A percentile compares a stretch with the other conserved stretches of the same genome.
phyloP scores from a whole-genome alignment of 306 rosid species.

The Prinsepia uniflora region DNA sequence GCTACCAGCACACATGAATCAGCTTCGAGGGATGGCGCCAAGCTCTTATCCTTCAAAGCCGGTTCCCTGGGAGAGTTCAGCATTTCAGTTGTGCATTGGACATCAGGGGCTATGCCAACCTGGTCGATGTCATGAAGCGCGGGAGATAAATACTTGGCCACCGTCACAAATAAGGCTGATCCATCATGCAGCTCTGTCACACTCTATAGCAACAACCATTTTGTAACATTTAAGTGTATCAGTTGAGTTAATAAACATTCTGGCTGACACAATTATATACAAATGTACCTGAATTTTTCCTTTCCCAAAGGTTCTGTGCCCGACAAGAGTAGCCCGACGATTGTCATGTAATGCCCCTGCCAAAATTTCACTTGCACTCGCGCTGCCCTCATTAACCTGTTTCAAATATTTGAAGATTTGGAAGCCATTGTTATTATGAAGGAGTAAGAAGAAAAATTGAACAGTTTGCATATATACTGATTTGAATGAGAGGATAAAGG shows the following conservation, averaged over 20 bases:
- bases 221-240: not conserved
- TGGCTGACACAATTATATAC: not conserved
- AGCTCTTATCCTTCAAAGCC: constrained; percentile 39
- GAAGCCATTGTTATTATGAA: not conserved
- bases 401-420: not conserved
- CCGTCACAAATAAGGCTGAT: constrained; percentile 86
- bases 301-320: constrained; percentile 92
- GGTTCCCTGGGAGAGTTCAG: constrained; percentile 46
- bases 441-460: not conserved
- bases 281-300: constrained; percentile 84
- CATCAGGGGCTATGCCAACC: constrained; percentile 84
- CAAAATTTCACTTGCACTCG: constrained; percentile 95
- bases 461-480: not conserved
- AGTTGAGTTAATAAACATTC: not conserved
- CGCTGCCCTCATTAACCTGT: constrained; percentile 98
- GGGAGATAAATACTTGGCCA: constrained; percentile 89
- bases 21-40: constrained; percentile 63
- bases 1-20: constrained; percentile 96
- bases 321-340: constrained; percentile 83
- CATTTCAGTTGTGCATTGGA: constrained; percentile 89
- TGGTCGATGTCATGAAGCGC: constrained; percentile 92
- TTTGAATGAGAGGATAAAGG: not conserved
- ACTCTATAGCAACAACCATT: constrained; percentile 47
- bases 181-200: constrained; percentile 94
- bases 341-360: constrained; percentile 97